phyloP scores from a whole-genome alignment of 768 basidiomycete genomes.

The Lactarius indigo region DNA sequence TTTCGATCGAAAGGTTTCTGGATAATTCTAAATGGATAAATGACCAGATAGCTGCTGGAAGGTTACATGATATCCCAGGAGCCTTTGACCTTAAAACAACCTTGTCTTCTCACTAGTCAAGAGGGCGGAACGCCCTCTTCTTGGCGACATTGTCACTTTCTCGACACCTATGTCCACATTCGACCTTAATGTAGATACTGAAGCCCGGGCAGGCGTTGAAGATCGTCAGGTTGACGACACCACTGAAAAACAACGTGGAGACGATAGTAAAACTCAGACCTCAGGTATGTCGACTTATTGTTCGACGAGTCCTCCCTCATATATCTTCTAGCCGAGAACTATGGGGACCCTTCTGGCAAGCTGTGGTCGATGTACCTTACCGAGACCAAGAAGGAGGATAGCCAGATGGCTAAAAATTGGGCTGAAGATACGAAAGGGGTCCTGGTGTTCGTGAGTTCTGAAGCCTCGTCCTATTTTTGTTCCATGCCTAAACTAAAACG shows the following conservation, averaged over 20 bases:
- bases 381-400: background rate
- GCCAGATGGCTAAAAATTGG: background rate
- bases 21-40: background rate
- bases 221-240: background rate
- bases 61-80: too few species aligned
- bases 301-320: background rate
- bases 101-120: background rate
- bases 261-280: background rate
- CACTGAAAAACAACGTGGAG: background rate
- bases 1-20: background rate
- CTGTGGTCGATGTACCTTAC: constrained; percentile 4
- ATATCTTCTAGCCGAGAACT: background rate
- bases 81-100: background rate
- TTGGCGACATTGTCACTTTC: background rate
- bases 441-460: background rate
- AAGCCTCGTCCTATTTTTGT: too few species aligned
- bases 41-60: too few species aligned
- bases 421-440: background rate
- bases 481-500: background rate
- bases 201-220: background rate
- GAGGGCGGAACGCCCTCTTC: background rate
- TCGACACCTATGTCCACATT: background rate
- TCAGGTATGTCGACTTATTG: background rate
- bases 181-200: background rate
- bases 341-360: background rate